Percentiles rank a stretch among this genome's conserved stretches.
Evolutionary conservation across 2,329 filamentous ascomycete species (phyloP).

Genomic region (Paracorniculantispora psalliotae): DNA sequence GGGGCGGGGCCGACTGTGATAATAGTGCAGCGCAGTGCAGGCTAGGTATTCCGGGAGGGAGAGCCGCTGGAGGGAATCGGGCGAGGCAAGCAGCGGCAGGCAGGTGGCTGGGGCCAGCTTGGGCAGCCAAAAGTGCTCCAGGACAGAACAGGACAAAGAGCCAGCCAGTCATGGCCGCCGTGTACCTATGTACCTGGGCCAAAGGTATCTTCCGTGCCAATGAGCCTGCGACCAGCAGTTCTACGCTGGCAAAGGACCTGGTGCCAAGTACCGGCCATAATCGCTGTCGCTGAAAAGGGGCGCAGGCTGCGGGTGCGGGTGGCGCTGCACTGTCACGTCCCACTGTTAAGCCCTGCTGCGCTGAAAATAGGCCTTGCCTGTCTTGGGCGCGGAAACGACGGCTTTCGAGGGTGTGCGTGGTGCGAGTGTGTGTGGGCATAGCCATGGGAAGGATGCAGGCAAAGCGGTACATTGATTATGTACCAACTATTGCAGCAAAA

Average conservation of each 20-base stretch:
- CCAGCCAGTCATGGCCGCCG: too few species aligned
- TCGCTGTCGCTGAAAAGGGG: background rate
- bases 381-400: background rate
- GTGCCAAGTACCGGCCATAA: background rate
- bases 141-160: too few species aligned
- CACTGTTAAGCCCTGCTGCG: slow-evolving; percentile 13
- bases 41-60: too few species aligned
- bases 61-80: too few species aligned
- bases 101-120: too few species aligned
- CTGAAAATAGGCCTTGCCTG: slow-evolving; percentile 11
- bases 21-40: too few species aligned
- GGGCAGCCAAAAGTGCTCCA: too few species aligned
- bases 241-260: background rate
- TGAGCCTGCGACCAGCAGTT: background rate
- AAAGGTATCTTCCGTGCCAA: background rate
- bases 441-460: background rate
- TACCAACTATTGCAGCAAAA: background rate
- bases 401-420: background rate
- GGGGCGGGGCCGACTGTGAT: too few species aligned
- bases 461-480: background rate
- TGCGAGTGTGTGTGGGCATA: background rate
- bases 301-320: slow-evolving; percentile 2
- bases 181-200: too few species aligned
- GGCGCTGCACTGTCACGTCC: slow-evolving; percentile 7
- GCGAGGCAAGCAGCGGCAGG: too few species aligned